Evolutionary conservation across 352 stramenopile genomes (phyloP).

Genomic region (Globisporangium spinosum): DNA sequence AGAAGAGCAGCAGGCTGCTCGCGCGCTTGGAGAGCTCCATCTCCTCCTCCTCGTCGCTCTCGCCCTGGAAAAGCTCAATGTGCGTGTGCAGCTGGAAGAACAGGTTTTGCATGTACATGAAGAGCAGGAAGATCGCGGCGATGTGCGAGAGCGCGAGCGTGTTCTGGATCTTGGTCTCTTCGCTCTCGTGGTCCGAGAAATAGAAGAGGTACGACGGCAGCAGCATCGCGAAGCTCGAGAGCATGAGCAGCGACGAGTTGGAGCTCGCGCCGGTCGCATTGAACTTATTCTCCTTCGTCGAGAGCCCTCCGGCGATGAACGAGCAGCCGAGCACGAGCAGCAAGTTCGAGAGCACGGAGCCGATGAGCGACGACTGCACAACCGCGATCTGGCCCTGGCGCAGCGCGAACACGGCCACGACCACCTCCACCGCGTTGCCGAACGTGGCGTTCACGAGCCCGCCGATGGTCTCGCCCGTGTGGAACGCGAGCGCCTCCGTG

Average conservation of each 20-base stretch:
- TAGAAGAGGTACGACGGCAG: conserved; percentile 92
- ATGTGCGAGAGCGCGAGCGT: conserved; percentile 79
- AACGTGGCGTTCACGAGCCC: conserved; percentile 98
- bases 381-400: conserved; percentile 92
- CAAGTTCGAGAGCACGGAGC: conserved; percentile 97
- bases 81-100: conserved; percentile 96
- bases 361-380: conserved; percentile 95
- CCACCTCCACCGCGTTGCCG: conserved; percentile 96
- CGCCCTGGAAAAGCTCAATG: conserved; percentile 87
- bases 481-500: conserved; percentile 95
- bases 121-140: conserved; percentile 76
- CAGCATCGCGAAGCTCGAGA: conserved; percentile 92
- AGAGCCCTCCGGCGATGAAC: conserved; percentile 90
- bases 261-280: conserved; percentile 90
- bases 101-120: conserved; percentile 94
- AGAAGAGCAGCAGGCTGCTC: conserved; percentile 75
- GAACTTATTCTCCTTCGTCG: conserved; percentile 88
- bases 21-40: conserved; percentile 77
- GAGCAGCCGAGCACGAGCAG: conserved; percentile 96
- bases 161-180: conserved; percentile 63
- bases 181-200: conserved; percentile 69
- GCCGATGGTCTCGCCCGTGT: conserved; percentile 96
- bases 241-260: conserved; percentile 93
- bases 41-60: conserved; percentile 60
- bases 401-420: conserved; percentile 95